Evolutionary conservation across 345 rosid species (phyloP).

Genomic region (Noccaea caerulescens): DNA sequence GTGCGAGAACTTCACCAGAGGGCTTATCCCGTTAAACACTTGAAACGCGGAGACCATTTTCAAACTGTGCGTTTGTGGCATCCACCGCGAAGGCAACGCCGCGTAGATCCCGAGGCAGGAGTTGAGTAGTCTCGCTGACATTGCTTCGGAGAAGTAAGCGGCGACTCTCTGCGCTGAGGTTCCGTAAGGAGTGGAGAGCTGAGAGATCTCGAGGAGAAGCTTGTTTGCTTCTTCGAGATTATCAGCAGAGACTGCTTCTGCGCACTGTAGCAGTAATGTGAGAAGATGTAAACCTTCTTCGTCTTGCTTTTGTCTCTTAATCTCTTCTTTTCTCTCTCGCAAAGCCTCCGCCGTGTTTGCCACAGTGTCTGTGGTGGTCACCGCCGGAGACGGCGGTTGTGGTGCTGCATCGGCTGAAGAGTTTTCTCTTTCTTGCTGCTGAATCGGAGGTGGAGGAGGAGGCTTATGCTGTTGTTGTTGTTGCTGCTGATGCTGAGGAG

Average conservation of each 20-base stretch:
- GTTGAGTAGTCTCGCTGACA: constrained; percentile 86
- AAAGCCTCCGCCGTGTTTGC: constrained; percentile 43
- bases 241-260: constrained; percentile 93
- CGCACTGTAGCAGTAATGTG: constrained; percentile 89
- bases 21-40: constrained; percentile 95
- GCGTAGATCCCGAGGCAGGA: constrained; percentile 89
- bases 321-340: constrained; percentile 75
- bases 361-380: constrained; percentile 28
- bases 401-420: constrained; percentile 52
- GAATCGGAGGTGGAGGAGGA: constrained; percentile 35
- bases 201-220: constrained; percentile 89
- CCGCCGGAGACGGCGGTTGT: constrained; percentile 34
- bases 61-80: constrained; percentile 69
- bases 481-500: constrained; percentile 25
- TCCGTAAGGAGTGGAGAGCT: constrained; percentile 89
- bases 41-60: constrained; percentile 96
- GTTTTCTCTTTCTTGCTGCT: constrained; percentile 47
- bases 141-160: constrained; percentile 97
- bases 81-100: constrained; percentile 63
- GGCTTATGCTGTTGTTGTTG: constrained; percentile 34
- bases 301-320: constrained; percentile 74
- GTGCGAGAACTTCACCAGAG: constrained; percentile 96
- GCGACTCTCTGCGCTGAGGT: constrained; percentile 98
- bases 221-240: constrained; percentile 86
- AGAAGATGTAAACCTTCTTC: constrained; percentile 94